Evolutionary conservation across 306 rosid species (phyloP).

Genomic region (Urtica urens): DNA sequence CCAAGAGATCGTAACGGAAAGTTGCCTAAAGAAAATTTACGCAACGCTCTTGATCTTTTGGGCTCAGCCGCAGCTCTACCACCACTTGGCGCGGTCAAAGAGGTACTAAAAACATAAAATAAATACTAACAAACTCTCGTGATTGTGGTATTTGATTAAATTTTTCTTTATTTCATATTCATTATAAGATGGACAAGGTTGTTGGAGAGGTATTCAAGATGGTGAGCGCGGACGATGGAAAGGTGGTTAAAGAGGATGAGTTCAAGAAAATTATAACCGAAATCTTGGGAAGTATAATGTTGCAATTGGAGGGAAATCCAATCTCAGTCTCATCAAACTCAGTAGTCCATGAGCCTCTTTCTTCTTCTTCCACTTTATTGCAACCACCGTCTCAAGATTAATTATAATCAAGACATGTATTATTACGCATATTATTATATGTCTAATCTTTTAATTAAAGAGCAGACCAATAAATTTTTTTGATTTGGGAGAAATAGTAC

Average conservation of each 20-base stretch:
- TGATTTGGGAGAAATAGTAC: too few species aligned
- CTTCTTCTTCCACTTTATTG: conserved; percentile 58
- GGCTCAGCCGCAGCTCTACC: conserved; percentile 82
- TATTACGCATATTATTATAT: too few species aligned
- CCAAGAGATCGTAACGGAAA: conserved; percentile 69
- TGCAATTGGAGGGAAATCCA: conserved; percentile 66
- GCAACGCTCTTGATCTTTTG: conserved; percentile 46
- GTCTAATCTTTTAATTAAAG: too few species aligned
- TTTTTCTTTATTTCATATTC: neutral
- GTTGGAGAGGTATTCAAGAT: conserved; percentile 37
- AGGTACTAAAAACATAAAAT: conserved; percentile 46
- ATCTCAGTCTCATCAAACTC: conserved; percentile 64
- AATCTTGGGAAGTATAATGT: conserved; percentile 56
- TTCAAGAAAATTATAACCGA: conserved; percentile 66
- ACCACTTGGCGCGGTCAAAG: conserved; percentile 67
- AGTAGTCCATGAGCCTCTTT: conserved; percentile 81
- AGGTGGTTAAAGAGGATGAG: conserved; percentile 62
- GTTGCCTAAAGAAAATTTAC: conserved; percentile 50
- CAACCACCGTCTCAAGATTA: conserved; percentile 40
- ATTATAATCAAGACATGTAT: too few species aligned
- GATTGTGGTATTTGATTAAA: neutral
- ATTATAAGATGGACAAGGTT: conserved; percentile 62
- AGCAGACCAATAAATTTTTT: too few species aligned
- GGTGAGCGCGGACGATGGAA: conserved; percentile 50
- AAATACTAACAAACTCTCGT: too few species aligned